Base-by-base conservation (phyloP, 257 asterid genomes). In the Salvia rosmarinus region DNA sequence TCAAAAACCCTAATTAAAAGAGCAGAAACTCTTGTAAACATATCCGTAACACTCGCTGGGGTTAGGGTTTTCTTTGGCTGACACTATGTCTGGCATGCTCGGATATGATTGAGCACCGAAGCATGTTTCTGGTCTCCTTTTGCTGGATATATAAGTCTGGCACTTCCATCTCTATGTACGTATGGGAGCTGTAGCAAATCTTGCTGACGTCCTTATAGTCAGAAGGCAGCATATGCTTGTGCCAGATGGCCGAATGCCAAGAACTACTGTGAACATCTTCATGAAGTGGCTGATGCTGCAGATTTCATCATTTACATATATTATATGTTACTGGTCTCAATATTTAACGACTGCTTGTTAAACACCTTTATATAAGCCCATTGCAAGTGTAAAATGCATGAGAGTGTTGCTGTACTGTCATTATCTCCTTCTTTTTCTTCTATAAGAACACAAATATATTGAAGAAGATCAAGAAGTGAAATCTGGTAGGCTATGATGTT, bases 391-490 rank as follows among this genome's bases (percentile, higher is more conserved):
- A 50, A 50, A 49, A 69, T 75, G 47, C 46, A 35, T 17, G 5
- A 7, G 13, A 42, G 5, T n/a, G 8, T 56, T 10, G 2, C 20
- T 13, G 40, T 13, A 28, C 4, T 25, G 34, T 52, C 59, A 21
- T 25, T 25, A 28, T 25, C 19, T 56, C 19, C 17, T 56, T 28
- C 28, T 25, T 12, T 8, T 3, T n/a, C n/a, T n/a, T n/a, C n/a
- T 62, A 13, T 37, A 28, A 47, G 30, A 52, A 59, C 55, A 28
- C 57, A 73, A 44, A 32, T 64, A n/a, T 30, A 28, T 28, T 9
- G 30, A 42, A 32, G 60, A 66, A 50, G 72, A 61, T 63, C 51
- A 19, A 32, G 42, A 67, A 60, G 25, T 21, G 39, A 14, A 42
- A 54, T 59, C 30, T 50, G 42, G n/a, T 71, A 34, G 34, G 39